Conservation (phyloP, 2,329 filamentous ascomycete species). For the Allantophomopsis cytisporea region DNA sequence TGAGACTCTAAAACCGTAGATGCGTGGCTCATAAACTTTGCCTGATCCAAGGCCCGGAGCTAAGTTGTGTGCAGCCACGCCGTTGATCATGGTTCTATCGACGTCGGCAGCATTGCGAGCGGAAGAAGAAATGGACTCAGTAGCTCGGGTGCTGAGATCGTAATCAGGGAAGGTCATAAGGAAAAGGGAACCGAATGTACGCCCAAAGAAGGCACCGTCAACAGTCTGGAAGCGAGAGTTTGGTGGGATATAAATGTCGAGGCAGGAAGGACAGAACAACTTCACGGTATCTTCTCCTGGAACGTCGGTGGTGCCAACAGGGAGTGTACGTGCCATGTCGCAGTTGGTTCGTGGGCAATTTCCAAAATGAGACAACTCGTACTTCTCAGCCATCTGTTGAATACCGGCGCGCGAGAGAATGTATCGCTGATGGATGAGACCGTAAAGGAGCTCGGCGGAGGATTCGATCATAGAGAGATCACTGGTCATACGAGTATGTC, state of each 20-base stretch:
- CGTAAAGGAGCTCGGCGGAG: conserved; percentile 95
- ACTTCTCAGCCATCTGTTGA: conserved; percentile 99
- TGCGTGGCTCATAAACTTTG: conserved; percentile 86
- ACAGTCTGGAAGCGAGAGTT: conserved; percentile 97
- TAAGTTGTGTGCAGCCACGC: conserved; percentile 75
- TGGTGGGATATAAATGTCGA: conserved; percentile 93
- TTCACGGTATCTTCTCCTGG: conserved; percentile 97
- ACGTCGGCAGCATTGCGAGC: conserved; percentile 26
- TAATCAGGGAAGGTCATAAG: conserved; percentile 98
- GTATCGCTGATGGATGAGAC: conserved; percentile 94
- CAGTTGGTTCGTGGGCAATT: conserved; percentile 91
- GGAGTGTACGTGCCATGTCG: conserved; percentile 78
- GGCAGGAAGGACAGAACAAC: conserved; percentile 90
- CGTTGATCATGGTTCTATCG: conserved; percentile 53
- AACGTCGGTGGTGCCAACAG: conserved; percentile 87
- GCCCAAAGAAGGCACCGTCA: conserved; percentile 95
- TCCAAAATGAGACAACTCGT: conserved; percentile 92
- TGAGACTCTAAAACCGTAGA: conserved; percentile 92
- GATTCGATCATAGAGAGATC: conserved; percentile 94
- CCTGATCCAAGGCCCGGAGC: conserved; percentile 71
- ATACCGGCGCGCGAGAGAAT: conserved; percentile 94
- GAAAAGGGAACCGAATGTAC: conserved; percentile 92
- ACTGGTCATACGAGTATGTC: conserved; percentile 75
- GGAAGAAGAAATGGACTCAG: conserved; percentile 34
- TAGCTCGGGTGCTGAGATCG: conserved; percentile 64